These are phyloP conservation scores for Lindgomyces ingoldianus DNA, from an alignment of 495 filamentous ascomycete genomes.

Conservation along the genomic window DNA sequence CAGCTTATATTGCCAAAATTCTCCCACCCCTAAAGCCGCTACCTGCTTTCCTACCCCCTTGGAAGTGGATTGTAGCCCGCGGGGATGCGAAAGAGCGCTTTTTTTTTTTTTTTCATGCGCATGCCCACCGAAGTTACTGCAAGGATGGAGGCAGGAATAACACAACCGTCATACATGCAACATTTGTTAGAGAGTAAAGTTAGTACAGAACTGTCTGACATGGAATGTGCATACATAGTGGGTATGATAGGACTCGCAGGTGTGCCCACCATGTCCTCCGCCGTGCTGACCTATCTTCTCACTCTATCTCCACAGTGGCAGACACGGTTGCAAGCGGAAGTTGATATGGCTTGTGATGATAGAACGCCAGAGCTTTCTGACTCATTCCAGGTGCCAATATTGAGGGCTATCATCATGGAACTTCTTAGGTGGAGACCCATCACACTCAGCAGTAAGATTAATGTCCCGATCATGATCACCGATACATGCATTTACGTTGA, in stretches of 20 bases:
- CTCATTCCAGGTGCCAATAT: slow-evolving; percentile 25
- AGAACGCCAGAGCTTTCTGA: slow-evolving; percentile 24
- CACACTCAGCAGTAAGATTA: neutral
- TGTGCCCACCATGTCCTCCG: neutral
- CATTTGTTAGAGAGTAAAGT: neutral
- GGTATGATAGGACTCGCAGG: slow-evolving; percentile 11
- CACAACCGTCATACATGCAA: neutral
- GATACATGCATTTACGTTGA: slow-evolving; percentile 17
- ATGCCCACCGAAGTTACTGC: neutral
- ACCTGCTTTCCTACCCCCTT: neutral
- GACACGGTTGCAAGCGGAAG: slow-evolving; percentile 36
- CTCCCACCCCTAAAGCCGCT: neutral
- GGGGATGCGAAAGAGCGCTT: neutral
- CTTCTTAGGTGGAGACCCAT: slow-evolving; percentile 45
- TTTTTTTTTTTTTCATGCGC: neutral
- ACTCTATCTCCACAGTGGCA: slow-evolving; percentile 32
- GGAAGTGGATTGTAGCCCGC: neutral
- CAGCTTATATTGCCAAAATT: neutral
- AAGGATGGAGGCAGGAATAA: neutral
- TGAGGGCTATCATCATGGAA: slow-evolving; percentile 40
- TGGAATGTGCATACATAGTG: slow-evolving; percentile 4
- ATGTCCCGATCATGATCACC: neutral
- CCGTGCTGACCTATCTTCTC: slow-evolving; percentile 32
- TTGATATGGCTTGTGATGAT: slow-evolving; percentile 37
- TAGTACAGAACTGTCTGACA: neutral